These are phyloP conservation scores for Leptographium wingfieldii DNA, from an alignment of 2,329 filamentous ascomycete species.

Conservation along the genomic window DNA sequence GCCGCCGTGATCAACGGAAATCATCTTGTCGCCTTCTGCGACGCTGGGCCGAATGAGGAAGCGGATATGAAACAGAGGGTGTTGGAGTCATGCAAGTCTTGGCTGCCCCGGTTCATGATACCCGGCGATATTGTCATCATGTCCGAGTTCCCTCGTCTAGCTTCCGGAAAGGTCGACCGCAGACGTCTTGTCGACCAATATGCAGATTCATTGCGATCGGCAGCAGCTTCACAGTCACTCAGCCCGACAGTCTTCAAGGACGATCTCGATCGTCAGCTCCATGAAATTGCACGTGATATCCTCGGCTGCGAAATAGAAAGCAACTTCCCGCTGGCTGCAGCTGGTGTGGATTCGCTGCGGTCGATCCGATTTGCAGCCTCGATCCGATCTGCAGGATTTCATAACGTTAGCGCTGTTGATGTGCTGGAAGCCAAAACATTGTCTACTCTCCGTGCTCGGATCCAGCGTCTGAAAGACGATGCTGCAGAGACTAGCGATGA, in stretches of 20 bases:
- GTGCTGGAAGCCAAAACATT: slow-evolving; percentile 45
- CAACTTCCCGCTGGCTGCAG: slow-evolving; percentile 18
- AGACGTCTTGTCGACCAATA: slow-evolving; percentile 49
- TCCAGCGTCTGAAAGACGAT: slow-evolving; percentile 3
- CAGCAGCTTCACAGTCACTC: background rate
- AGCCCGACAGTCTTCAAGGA: slow-evolving; percentile 12
- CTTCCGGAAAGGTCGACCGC: slow-evolving; percentile 75
- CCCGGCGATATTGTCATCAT: slow-evolving; percentile 59
- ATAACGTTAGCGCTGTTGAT: slow-evolving; percentile 39
- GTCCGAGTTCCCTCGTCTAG: slow-evolving; percentile 54
- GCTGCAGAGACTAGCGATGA: background rate
- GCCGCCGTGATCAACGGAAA: slow-evolving; percentile 54
- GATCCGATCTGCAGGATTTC: slow-evolving; percentile 44
- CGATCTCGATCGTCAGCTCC: slow-evolving; percentile 22
- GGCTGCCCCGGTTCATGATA: slow-evolving; percentile 76
- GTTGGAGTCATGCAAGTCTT: slow-evolving; percentile 48
- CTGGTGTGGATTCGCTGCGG: slow-evolving; percentile 28
- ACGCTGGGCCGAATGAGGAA: slow-evolving; percentile 19
- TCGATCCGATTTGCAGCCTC: slow-evolving; percentile 45
- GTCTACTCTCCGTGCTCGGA: slow-evolving; percentile 12
- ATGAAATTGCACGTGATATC: slow-evolving; percentile 17
- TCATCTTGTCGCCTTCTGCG: slow-evolving; percentile 62
- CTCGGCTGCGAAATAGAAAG: slow-evolving; percentile 18
- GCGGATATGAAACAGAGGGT: slow-evolving; percentile 30
- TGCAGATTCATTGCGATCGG: slow-evolving; percentile 4